Conservation (phyloP, 768 basidiomycete genomes). For the Pisolithus sp. region DNA sequence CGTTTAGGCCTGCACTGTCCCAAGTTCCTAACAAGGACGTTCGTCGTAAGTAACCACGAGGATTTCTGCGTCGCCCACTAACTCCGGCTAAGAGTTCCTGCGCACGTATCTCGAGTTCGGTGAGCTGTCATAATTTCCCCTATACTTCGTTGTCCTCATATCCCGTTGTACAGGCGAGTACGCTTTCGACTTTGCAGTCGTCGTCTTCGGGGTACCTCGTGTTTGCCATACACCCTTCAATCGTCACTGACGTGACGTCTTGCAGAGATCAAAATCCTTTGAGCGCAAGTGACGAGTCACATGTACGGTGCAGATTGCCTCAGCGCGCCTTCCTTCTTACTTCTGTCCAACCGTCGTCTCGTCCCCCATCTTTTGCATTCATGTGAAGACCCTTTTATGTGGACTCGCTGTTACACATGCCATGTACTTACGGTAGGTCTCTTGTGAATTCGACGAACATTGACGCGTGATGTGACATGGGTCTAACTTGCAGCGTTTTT, state of each 20-base stretch:
- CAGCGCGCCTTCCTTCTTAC: not conserved
- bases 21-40: constrained; percentile 85
- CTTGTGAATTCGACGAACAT: too few relatives aligned
- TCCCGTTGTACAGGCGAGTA: constrained; percentile 58
- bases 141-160: not conserved
- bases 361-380: too few relatives aligned
- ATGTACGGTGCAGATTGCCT: not conserved
- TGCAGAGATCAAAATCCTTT: constrained; percentile 67
- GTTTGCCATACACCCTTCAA: not conserved
- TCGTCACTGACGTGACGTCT: constrained; percentile 1
- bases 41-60: constrained; percentile 54
- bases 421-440: too few relatives aligned
- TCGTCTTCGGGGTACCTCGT: constrained; percentile 62
- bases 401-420: too few relatives aligned
- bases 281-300: constrained; percentile 38
- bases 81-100: constrained; percentile 48
- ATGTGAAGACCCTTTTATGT: too few relatives aligned
- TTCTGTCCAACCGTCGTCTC: too few relatives aligned
- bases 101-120: constrained; percentile 77
- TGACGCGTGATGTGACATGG: too few relatives aligned
- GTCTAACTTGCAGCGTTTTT: too few relatives aligned
- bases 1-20: constrained; percentile 58
- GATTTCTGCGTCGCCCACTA: not conserved
- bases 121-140: constrained; percentile 15
- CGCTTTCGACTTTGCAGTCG: constrained; percentile 79